A percentile compares a stretch with the other conserved stretches of the same genome.
Evolutionary conservation across 768 basidiomycete species (phyloP).

Genomic region (Suillus placidus): DNA sequence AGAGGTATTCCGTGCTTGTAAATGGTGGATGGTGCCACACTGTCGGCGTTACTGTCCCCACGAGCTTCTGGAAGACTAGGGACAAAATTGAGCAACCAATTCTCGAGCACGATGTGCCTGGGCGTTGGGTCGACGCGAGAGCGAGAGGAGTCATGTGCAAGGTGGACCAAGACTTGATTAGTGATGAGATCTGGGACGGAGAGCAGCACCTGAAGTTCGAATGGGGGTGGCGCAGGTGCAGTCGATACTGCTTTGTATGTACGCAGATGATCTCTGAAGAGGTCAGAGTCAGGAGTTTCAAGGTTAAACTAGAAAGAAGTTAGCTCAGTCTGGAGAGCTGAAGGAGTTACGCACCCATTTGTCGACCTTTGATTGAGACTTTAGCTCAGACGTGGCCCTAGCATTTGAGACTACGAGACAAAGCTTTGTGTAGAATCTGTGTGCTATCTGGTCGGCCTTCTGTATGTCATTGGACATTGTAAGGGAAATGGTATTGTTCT

Average conservation of each 20-base stretch:
- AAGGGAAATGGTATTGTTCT: constrained; percentile 22
- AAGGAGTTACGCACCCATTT: constrained; percentile 70
- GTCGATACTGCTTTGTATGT: constrained; percentile 62
- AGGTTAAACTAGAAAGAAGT: constrained; percentile 68
- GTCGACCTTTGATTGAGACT: constrained; percentile 56
- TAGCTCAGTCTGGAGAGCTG: neutral
- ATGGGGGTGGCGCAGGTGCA: constrained; percentile 41
- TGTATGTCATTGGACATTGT: constrained; percentile 56
- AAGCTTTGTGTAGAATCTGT: constrained; percentile 82
- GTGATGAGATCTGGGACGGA: constrained; percentile 66
- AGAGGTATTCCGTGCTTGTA: constrained; percentile 86
- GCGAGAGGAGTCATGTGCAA: constrained; percentile 59
- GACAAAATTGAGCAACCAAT: constrained; percentile 60
- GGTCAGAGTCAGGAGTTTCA: constrained; percentile 73
- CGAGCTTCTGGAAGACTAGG: constrained; percentile 20
- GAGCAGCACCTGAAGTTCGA: constrained; percentile 72
- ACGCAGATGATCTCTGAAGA: constrained; percentile 62
- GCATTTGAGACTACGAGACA: constrained; percentile 75
- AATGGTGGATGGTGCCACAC: constrained; percentile 70
- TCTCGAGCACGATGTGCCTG: constrained; percentile 70
- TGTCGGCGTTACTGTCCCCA: constrained; percentile 36
- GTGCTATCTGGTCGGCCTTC: constrained; percentile 86
- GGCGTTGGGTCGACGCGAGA: constrained; percentile 71
- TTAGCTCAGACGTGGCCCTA: constrained; percentile 57
- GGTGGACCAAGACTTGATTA: constrained; percentile 75